Conservation (phyloP, 2,329 filamentous ascomycete genomes). For the Colletotrichum sp. region DNA sequence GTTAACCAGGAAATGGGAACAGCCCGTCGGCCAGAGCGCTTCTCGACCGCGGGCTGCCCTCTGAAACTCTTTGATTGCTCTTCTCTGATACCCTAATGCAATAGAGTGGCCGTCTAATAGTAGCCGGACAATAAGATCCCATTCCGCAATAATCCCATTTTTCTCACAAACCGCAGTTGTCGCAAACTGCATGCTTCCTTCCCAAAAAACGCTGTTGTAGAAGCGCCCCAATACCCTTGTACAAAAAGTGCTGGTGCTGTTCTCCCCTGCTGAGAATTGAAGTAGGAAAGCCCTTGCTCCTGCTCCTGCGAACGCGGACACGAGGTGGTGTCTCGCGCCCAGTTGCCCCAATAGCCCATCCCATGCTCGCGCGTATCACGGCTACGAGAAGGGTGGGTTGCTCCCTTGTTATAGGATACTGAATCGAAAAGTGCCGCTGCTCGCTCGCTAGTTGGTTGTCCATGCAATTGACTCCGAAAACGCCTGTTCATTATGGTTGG, state of each 20-base stretch:
- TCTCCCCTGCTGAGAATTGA: conserved; percentile 4
- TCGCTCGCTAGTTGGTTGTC: conserved; percentile 17
- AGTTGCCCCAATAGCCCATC: background rate
- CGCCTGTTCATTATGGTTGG: conserved; percentile 19
- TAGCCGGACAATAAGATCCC: background rate
- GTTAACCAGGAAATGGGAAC: background rate
- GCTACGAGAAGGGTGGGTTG: background rate
- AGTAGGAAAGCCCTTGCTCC: background rate
- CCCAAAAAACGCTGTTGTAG: background rate
- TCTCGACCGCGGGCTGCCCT: conserved; percentile 12
- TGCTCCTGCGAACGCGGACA: background rate
- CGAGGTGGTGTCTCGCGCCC: background rate
- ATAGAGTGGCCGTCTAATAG: conserved; percentile 8
- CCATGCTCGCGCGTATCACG: background rate
- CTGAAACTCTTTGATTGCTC: conserved; percentile 17
- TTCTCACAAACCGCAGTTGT: background rate
- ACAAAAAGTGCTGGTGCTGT: conserved; percentile 15
- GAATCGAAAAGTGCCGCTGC: conserved; percentile 18
- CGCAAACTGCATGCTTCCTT: background rate
- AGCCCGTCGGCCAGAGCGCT: conserved; percentile 17
- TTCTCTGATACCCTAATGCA: conserved; percentile 17
- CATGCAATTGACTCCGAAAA: conserved; percentile 20
- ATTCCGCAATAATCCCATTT: conserved; percentile 3
- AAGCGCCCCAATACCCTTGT: conserved; percentile 7
- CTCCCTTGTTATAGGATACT: background rate